These are phyloP conservation scores for Endothia cerciana DNA, from an alignment of 2,329 filamentous ascomycete genomes.

Conservation along the genomic window DNA sequence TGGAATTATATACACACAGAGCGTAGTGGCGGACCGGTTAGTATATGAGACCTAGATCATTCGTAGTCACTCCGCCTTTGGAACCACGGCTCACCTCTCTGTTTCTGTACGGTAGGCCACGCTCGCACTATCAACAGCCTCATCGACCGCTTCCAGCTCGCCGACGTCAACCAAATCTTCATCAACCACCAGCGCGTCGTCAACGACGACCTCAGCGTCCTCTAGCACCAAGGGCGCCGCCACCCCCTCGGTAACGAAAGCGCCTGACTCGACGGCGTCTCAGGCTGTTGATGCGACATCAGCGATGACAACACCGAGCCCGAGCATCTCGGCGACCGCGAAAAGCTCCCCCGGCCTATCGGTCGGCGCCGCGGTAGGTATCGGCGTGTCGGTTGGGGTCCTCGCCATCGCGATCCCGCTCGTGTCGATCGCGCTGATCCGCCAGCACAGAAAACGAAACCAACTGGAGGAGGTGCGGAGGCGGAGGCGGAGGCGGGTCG, in stretches of 20 bases:
- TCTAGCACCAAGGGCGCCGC: neutral
- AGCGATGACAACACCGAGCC: neutral
- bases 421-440: neutral
- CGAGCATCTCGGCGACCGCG: neutral
- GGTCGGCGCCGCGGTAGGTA: neutral
- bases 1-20: constrained; percentile 17
- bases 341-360: neutral
- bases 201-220: neutral
- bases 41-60: neutral
- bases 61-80: neutral
- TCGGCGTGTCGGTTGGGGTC: constrained; percentile 9
- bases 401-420: neutral
- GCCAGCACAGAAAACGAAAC: neutral
- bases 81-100: neutral
- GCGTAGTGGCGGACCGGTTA: constrained; percentile 5
- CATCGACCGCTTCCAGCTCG: neutral
- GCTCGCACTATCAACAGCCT: neutral
- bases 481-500: neutral
- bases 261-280: neutral
- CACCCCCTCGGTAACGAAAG: neutral
- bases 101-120: neutral
- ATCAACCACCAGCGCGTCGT: neutral
- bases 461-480: neutral
- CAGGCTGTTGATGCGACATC: neutral
- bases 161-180: neutral